These are phyloP conservation scores for Fusarium phyllophilum DNA, from an alignment of 2,329 filamentous ascomycete genomes.

Conservation along the genomic window DNA sequence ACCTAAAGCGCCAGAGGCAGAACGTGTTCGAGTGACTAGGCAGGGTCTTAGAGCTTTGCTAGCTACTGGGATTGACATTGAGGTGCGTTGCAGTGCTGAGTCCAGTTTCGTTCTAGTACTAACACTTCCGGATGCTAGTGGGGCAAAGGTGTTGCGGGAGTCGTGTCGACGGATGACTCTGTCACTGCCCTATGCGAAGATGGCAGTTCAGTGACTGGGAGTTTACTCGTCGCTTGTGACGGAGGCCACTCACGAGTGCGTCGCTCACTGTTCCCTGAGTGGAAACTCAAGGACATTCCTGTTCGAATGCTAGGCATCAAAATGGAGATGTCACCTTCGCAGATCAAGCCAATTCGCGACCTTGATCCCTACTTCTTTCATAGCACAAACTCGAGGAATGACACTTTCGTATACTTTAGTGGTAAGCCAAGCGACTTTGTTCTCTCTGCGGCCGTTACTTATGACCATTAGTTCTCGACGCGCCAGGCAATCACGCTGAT, in stretches of 20 bases:
- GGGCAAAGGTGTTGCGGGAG: conserved; percentile 49
- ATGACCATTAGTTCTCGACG: conserved; percentile 55
- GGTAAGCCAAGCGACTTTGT: conserved; percentile 45
- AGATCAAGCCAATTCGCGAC: conserved; percentile 54
- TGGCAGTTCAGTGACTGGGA: conserved; percentile 53
- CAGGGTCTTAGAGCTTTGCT: conserved; percentile 58
- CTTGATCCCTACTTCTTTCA: conserved; percentile 67
- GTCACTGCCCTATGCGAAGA: conserved; percentile 60
- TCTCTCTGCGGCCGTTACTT: rapidly evolving
- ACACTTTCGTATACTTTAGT: conserved; percentile 64
- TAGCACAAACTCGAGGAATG: conserved; percentile 61
- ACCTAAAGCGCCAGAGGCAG: conserved; percentile 56
- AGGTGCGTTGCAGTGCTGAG: conserved; percentile 45
- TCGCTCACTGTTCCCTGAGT: conserved; percentile 48
- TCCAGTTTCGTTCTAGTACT: rapidly evolving
- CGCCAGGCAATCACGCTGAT: conserved; percentile 54
- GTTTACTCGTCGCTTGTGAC: conserved; percentile 62
- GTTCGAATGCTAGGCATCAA: conserved; percentile 61
- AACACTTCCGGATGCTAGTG: conserved; percentile 46
- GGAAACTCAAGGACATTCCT: conserved; percentile 55
- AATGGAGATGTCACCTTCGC: conserved; percentile 51
- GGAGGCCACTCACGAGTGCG: conserved; percentile 59
- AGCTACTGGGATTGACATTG: conserved; percentile 56
- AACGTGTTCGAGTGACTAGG: conserved; percentile 59
- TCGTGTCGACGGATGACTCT: conserved; percentile 45